Evolutionary conservation across 257 asterid species (phyloP).

Genomic region (Cordia subcordata): DNA sequence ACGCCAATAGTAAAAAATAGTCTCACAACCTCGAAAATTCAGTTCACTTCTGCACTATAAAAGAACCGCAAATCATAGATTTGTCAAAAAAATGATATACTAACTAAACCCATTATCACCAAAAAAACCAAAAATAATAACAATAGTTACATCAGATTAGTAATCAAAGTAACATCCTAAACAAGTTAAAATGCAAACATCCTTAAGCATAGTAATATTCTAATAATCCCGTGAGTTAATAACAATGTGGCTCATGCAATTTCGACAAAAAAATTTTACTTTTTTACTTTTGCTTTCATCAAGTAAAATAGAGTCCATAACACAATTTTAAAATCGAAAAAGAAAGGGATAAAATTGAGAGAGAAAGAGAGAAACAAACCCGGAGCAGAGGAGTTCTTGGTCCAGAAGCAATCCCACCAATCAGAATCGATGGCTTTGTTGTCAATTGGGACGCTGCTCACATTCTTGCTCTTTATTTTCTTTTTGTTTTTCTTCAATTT

Average conservation of each 20-base stretch:
- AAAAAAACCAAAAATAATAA: too few relatives aligned
- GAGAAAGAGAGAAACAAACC: conserved; percentile 28
- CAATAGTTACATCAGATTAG: too few relatives aligned
- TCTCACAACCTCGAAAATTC: conserved; percentile 1
- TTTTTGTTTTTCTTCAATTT: conserved; percentile 51
- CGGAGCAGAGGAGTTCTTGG: conserved; percentile 43
- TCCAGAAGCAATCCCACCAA: conserved; percentile 83
- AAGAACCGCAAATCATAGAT: neutral
- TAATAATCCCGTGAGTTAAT: too few relatives aligned
- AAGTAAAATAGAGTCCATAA: neutral
- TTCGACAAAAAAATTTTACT: too few relatives aligned
- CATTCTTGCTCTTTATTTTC: conserved; percentile 26
- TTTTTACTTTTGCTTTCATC: too few relatives aligned
- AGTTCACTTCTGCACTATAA: neutral
- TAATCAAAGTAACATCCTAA: too few relatives aligned
- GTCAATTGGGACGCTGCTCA: conserved; percentile 31
- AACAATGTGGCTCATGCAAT: too few relatives aligned
- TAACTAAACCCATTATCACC: too few relatives aligned
- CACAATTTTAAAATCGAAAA: too few relatives aligned
- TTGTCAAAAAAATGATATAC: neutral
- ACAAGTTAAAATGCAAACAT: too few relatives aligned
- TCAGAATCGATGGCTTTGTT: conserved; percentile 58
- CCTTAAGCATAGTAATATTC: too few relatives aligned
- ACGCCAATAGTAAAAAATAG: conserved; percentile 5
- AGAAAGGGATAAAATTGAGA: neutral